Evolutionary conservation across 2,329 filamentous ascomycete species (phyloP).

Genomic region (Fusarium beomiforme): DNA sequence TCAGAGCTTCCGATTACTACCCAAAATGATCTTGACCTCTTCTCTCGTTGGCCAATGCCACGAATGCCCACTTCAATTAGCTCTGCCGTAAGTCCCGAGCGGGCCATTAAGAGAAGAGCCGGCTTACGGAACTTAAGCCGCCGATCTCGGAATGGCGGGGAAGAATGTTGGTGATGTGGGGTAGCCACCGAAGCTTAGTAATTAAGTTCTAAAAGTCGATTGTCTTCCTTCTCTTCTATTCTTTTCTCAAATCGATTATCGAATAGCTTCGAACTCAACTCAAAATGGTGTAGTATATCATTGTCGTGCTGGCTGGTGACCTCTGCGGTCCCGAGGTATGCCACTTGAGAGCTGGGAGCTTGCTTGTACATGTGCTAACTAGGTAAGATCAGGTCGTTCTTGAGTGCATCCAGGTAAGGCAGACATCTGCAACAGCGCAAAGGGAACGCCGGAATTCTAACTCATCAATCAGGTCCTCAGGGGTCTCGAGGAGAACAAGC

Average conservation of each 20-base stretch:
- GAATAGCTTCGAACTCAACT: neutral
- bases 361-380: constrained; percentile 30
- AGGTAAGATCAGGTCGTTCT: constrained; percentile 69
- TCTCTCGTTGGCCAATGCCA: constrained; percentile 35
- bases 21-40: constrained; percentile 30
- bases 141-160: constrained; percentile 53
- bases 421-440: neutral
- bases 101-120: constrained; percentile 33
- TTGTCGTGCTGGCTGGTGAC: constrained; percentile 85
- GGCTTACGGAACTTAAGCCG: constrained; percentile 37
- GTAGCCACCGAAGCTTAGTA: constrained; percentile 32
- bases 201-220: constrained; percentile 3
- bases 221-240: constrained; percentile 9
- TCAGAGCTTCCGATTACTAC: constrained; percentile 13
- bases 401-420: constrained; percentile 82
- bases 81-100: constrained; percentile 27
- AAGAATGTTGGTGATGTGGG: constrained; percentile 37
- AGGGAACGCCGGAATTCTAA: neutral
- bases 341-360: constrained; percentile 3
- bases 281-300: constrained; percentile 75
- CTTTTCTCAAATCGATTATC: neutral
- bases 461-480: constrained; percentile 72
- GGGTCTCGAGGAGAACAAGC: constrained; percentile 76
- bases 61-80: constrained; percentile 17
- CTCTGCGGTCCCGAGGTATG: constrained; percentile 87